Evolutionary conservation across 1,284 basidiomycete genomes (phyloP).

Genomic region (Pisolithus thermaeus): DNA sequence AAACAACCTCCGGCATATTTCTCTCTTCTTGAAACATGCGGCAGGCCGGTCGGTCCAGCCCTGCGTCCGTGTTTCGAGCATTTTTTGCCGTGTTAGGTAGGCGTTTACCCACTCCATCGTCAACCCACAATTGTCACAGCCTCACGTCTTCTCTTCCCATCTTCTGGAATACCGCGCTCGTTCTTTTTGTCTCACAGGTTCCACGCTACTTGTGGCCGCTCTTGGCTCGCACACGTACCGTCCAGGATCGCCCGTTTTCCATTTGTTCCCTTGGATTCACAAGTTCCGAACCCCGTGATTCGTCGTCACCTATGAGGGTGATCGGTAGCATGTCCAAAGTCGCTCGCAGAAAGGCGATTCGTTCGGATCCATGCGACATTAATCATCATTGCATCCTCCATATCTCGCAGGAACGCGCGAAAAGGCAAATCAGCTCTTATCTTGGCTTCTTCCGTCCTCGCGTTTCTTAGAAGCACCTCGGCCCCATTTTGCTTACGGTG

Average conservation of each 20-base stretch:
- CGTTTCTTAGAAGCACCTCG: background rate
- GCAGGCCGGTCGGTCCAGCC: background rate
- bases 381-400: no score
- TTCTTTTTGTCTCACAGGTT: background rate
- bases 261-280: background rate
- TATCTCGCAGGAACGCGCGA: background rate
- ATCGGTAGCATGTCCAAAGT: no score
- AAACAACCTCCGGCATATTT: background rate
- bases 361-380: no score
- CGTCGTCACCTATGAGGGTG: background rate
- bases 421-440: background rate
- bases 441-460: background rate
- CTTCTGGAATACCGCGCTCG: background rate
- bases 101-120: background rate
- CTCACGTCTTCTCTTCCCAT: background rate
- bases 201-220: background rate
- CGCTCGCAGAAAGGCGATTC: no score
- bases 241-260: background rate
- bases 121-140: background rate
- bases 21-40: background rate
- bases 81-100: background rate
- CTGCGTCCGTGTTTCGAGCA: background rate
- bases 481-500: background rate
- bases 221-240: background rate
- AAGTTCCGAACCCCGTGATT: background rate